Base-by-base conservation (phyloP, 2,329 filamentous ascomycete species). In the Verticillium zaregamsianum region DNA sequence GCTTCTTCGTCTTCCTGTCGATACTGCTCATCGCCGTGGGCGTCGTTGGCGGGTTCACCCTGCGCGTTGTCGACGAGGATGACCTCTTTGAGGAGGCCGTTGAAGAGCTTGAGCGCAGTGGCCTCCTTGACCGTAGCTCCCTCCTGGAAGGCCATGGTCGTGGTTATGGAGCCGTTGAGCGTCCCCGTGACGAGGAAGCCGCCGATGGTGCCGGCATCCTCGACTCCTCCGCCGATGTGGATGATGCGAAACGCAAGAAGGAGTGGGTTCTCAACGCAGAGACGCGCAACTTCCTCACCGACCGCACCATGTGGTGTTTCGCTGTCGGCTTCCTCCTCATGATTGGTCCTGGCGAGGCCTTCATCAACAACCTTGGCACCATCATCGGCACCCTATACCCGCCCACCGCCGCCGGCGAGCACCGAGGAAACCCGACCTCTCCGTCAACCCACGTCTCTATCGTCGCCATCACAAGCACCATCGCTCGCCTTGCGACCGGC, bases 311-410 rank as follows among this genome's bases (percentile, higher is more conserved):
- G 94, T 99, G 94, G 94, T 91, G 88, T 72, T 89, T 99, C 67
- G 92, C 94, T 0, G 79, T 89, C 1, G 93, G 93, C 23, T 98
- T 99, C 77, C 92, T 98, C 75, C 84, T 98, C 65, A 91, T 97
- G 68, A 91, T 93, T 60, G 95, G 95, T 0, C 94, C 95, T 0
- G 94, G 93, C n/a, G 95, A 99, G 76, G 91, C 94, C 12, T 99
- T 97, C 74, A 93, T 98, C 77, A 99, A 98, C 78, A 99, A 98
- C 69, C 80, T 99, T 11, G 95, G 95, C 39, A 97, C 93, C 28
- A 89, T 99, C 64, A 93, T 98, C 68, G 90, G 91, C 67, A 96
- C 94, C 0, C 81, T 97, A 3, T 91, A 91, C 55, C 84, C 84
- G 15, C 87, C 86, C 20, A 73, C 77, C 7, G 71, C 77, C 59